Conservation (phyloP, 257 asterid species). For the Rhazya stricta region DNA sequence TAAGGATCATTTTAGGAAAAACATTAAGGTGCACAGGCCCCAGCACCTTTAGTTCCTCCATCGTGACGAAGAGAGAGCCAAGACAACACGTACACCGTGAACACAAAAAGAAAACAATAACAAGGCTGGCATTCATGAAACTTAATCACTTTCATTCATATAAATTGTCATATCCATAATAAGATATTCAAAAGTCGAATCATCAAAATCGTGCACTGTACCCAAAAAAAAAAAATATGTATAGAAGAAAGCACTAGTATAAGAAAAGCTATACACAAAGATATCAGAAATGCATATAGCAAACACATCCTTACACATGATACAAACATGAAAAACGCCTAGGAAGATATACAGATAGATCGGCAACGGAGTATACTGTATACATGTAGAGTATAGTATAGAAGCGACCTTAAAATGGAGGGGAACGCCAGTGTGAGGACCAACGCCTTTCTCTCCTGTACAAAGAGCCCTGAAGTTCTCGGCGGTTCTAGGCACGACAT, state of each 20-base stretch:
- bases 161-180: not conserved
- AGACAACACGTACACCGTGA: not conserved
- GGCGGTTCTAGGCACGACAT: conserved; percentile 36
- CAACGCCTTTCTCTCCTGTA: conserved; percentile 38
- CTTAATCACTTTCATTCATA: not conserved
- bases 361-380: too few species aligned
- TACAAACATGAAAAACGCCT: not conserved
- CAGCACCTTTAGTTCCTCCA: too few species aligned
- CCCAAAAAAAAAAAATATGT: too few species aligned
- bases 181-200: not conserved
- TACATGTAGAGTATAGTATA: not conserved
- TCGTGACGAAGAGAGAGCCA: not conserved
- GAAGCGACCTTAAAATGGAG: conserved; percentile 38
- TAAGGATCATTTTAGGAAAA: too few species aligned
- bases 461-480: conserved; percentile 47
- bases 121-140: not conserved
- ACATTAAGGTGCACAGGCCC: too few species aligned
- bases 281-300: not conserved
- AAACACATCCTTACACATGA: not conserved
- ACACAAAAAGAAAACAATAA: not conserved
- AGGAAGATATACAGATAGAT: not conserved
- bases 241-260: too few species aligned
- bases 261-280: not conserved
- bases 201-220: not conserved
- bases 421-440: conserved; percentile 29